Evolutionary conservation across 306 rosid species (phyloP).

Genomic region (Cucumis sativus): Cucumber_9930_V3 NC_026659.2:28155001-28155500

Average conservation of each 20-base stretch:
- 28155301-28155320: conserved; percentile 40
- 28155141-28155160: conserved; percentile 99
- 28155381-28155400: neutral
- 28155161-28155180: conserved; percentile 98
- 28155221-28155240: conserved; percentile 97
- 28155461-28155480: neutral
- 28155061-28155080: conserved; percentile 5
- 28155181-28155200: conserved; percentile 94
- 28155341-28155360: conserved; percentile 6
- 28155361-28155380: conserved; percentile 7
- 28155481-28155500: neutral
- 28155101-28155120: conserved; percentile 4
- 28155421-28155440: neutral
- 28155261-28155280: conserved; percentile 99
- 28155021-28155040: neutral
- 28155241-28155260: conserved; percentile 97
- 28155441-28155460: neutral
- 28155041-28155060: neutral
- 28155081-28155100: neutral
- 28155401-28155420: neutral
- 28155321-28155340: conserved; percentile 12
- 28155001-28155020: neutral
- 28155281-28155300: conserved; percentile 95
- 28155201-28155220: conserved; percentile 86
- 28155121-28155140: conserved; percentile 83